These are phyloP conservation scores for Globisporangium paddicum DNA, from an alignment of 352 stramenopile genomes.

Conservation along the genomic window DNA sequence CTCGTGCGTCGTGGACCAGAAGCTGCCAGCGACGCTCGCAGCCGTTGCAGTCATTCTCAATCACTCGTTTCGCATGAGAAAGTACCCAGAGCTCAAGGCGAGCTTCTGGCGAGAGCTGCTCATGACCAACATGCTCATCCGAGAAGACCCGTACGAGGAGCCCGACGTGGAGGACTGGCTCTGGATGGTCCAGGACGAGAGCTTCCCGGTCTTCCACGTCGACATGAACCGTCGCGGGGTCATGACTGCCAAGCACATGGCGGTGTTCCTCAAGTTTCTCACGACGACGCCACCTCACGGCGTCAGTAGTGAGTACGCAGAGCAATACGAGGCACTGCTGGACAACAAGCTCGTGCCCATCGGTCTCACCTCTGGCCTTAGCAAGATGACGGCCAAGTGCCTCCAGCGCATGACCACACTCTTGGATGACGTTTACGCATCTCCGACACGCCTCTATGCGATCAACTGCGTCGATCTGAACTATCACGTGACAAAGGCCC, in stretches of 20 bases:
- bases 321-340: background rate
- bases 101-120: background rate
- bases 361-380: background rate
- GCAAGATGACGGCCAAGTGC: background rate
- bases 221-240: background rate
- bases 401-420: background rate
- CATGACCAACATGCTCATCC: background rate
- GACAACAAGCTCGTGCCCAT: background rate
- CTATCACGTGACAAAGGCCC: background rate
- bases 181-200: conserved; percentile 2
- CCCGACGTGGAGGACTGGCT: background rate
- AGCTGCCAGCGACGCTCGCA: background rate
- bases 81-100: background rate
- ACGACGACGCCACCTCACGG: background rate
- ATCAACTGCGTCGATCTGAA: background rate
- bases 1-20: background rate
- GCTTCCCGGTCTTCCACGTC: background rate
- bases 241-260: background rate
- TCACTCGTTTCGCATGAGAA: background rate
- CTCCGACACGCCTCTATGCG: conserved; percentile 12
- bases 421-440: conserved; percentile 1
- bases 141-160: background rate
- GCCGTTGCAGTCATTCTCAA: background rate
- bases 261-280: background rate
- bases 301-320: background rate